Evolutionary conservation across 768 basidiomycete genomes (phyloP), one percentile per base, ranked within the genome.

Genomic region (Sarcomyxa edulis): DNA sequence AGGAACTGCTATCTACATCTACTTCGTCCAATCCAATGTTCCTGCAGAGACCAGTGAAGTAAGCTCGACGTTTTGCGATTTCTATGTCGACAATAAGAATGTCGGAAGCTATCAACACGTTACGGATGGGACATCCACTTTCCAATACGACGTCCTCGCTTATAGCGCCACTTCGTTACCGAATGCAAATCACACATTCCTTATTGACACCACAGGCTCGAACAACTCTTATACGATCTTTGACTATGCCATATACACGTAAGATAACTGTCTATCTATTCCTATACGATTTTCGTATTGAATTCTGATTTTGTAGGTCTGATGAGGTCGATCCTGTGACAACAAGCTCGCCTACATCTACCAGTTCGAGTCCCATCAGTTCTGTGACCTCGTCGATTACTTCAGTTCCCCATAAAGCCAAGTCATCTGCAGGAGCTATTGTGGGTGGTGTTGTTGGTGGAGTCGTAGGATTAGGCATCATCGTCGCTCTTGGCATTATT

Each of bases 241-340:
- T 22, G 34, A 35, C n/a, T 35, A 35, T 20, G 34, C 34, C 15
- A 19, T 21, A 19, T 35, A 35, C 23, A 35, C 34, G 34, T 35
- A 24, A 16, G 34, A n/a, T n/a, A n/a, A n/a, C n/a, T n/a, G n/a
- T n/a, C n/a, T n/a, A n/a, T n/a, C n/a, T n/a, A n/a, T n/a, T n/a
- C n/a, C n/a, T n/a, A n/a, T n/a, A n/a, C n/a, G n/a, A n/a, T n/a
- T n/a, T n/a, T n/a, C n/a, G n/a, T n/a, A n/a, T n/a, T n/a, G n/a
- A n/a, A n/a, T n/a, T n/a, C n/a, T n/a, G n/a, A n/a, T n/a, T n/a
- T n/a, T n/a, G n/a, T n/a, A n/a, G n/a, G n/a, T n/a, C n/a, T n/a
- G n/a, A n/a, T n/a, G n/a, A n/a, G n/a, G n/a, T n/a, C n/a, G n/a
- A n/a, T n/a, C n/a, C n/a, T n/a, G n/a, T n/a, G n/a, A n/a, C n/a